Conservation (phyloP, 2,329 filamentous ascomycete species). For the Orbilia brochopaga region DNA sequence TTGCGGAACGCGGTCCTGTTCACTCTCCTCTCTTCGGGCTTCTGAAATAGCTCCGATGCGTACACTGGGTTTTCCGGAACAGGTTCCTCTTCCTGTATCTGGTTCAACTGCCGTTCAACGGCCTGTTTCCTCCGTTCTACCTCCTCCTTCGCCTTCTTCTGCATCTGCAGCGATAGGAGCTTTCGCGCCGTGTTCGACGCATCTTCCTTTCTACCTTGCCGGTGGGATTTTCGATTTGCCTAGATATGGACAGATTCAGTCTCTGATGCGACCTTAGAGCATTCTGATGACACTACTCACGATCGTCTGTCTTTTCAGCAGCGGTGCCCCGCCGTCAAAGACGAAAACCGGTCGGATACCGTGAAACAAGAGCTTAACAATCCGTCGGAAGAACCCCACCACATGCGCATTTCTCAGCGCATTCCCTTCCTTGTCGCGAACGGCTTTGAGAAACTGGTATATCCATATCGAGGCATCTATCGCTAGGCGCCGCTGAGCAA, state of each 20-base stretch:
- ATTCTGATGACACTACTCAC: conserved; percentile 55
- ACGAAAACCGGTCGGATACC: conserved; percentile 97
- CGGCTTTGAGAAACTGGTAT: conserved; percentile 98
- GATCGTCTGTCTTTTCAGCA: conserved; percentile 89
- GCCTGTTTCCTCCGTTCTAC: conserved; percentile 67
- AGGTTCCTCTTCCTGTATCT: conserved; percentile 60
- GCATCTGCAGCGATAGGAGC: conserved; percentile 91
- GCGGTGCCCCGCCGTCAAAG: conserved; percentile 92
- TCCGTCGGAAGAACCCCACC: conserved; percentile 95
- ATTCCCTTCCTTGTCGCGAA: conserved; percentile 97
- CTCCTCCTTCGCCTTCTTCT: conserved; percentile 85
- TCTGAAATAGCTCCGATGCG: conserved; percentile 86
- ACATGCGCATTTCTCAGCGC: conserved; percentile 94
- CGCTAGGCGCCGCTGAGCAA: conserved; percentile 93
- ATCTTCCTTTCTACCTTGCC: conserved; percentile 92
- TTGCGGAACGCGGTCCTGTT: conserved; percentile 76
- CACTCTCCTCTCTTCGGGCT: conserved; percentile 73
- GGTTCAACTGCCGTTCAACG: conserved; percentile 25
- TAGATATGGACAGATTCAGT: conserved; percentile 11
- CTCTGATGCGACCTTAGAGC: not conserved
- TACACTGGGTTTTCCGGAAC: conserved; percentile 81
- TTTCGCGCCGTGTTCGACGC: conserved; percentile 89
- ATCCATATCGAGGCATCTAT: conserved; percentile 99
- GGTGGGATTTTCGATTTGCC: conserved; percentile 72
- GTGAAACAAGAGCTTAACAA: conserved; percentile 96